Evolutionary conservation across 768 basidiomycete genomes (phyloP), one percentile per base, ranked within the genome.

Genomic region (Tephrocybe sp.): DNA sequence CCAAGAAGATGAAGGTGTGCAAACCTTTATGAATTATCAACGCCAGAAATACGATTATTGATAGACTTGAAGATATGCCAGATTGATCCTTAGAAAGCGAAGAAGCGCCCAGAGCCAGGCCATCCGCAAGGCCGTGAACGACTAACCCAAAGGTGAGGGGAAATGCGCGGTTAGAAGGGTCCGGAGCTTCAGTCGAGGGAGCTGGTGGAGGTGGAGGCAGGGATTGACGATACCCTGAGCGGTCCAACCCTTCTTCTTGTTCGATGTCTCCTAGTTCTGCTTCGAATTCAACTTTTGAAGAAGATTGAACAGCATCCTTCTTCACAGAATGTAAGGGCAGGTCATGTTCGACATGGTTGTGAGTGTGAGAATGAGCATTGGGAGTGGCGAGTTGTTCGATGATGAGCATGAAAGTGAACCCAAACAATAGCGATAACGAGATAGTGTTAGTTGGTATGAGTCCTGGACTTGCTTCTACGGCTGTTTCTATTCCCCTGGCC

Each of bases 101-200:
- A 2, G 89, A 87, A 17, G 93, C 88, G 20, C 96, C 97, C 33
- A 98, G 73, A 2, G 92, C 93, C 51, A 97, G 84, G 3, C 97
- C 95, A 67, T 99, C 97, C 0, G 93, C 90, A 42, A 94, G 75
- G 1, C 85, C 90, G 63, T 99, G 96, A 21, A 93, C 80, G 21
- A 92, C 78, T 39, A 98, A 73, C 1, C 95, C 97, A 8, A 98
- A 68, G 0, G 93, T 91, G 32, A 95, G 76, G 32, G 93, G 77
- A 45, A 86, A 81, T 8, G 85, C 85, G 14, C 71, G 71, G 30
- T 63, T 61, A 26, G 67, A 65, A 58, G 64, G 60, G 6, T 54
- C 49, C 24, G 47, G 43, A 36, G 51, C 58, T 10, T 64, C 59
- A 23, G 46, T 52, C 38, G 53, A 47, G 37, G 55, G 49, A 34